Base-by-base conservation (phyloP, 2,329 filamentous ascomycete species). In the Tolypocladium nubicola region DNA sequence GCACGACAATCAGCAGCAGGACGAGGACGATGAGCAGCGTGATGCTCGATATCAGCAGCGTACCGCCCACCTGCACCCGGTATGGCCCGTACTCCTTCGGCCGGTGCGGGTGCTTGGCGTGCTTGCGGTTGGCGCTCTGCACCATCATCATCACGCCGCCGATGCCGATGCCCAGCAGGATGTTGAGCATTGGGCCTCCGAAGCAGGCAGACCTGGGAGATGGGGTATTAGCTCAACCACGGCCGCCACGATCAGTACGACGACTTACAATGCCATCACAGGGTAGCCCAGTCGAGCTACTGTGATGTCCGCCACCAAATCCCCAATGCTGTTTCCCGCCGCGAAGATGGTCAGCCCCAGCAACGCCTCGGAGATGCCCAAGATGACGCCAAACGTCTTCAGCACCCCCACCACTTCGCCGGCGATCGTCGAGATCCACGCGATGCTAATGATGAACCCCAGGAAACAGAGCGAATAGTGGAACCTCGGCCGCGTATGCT, bases 161-260 rank as follows among this genome's bases (percentile, higher is more conserved):
- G 4, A 97, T 78, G n/a, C 94, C 94, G 55, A 99, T 92, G 0
- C 94, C 94, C 4, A 99, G 82, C 0, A 99, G 76, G 61, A 99
- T 99, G 66, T 99, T 99, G 45, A 99, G 82, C 90, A 99, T 93
- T 0, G 94, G 94, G 0, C 94, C 95, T n/a, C 94, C 94, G 69
- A 99, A 97, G 69, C 94, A 99, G 5, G 94, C 94, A 39, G 89
- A 92, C 45, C 81, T 84, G 60, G 7, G 26, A 37, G 13, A 39
- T 13, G 13, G 38, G 5, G 30, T 11, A 53, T 57, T 19, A 60
- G 54, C 49, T 39, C 8, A 21, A 7, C 19, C 2, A 13, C 38
- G 26, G n/a, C 13, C 9, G 26, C 23, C 21, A 33, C 41, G 11
- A 33, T 9, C n/a, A 43, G 4, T 13, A 4, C 4, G 19, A 11